Evolutionary conservation across 2,329 filamentous ascomycete species (phyloP).

Genomic region (Hymenoscyphus linearis): DNA sequence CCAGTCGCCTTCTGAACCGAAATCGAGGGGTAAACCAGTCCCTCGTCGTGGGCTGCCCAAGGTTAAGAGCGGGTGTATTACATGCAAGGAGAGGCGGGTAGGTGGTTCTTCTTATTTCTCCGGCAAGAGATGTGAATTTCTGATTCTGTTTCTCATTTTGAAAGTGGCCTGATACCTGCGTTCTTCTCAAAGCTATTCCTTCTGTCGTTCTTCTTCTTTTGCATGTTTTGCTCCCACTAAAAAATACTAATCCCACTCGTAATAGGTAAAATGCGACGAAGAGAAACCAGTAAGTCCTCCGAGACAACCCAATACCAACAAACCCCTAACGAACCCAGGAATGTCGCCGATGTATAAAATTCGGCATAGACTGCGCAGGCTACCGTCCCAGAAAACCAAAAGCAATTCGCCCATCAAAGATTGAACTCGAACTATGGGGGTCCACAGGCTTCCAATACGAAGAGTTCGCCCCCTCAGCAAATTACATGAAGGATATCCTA

Average conservation of each 20-base stretch:
- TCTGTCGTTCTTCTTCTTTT: neutral
- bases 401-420: neutral
- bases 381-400: constrained; percentile 4
- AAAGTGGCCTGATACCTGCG: no score
- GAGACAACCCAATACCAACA: neutral
- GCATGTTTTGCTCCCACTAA: neutral
- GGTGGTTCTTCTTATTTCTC: neutral
- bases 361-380: constrained; percentile 5
- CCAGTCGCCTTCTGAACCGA: neutral
- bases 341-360: constrained; percentile 5
- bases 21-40: neutral
- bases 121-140: no score
- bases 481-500: neutral
- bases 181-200: no score
- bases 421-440: neutral
- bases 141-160: no score
- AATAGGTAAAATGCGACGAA: constrained; percentile 6
- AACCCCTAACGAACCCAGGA: constrained; percentile 1
- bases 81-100: neutral
- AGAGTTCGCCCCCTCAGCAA: neutral
- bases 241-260: neutral
- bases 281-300: constrained; percentile 3
- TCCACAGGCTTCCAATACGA: constrained; percentile 5
- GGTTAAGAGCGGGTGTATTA: neutral
- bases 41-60: neutral